Evolutionary conservation across 257 asterid species (phyloP).

Genomic region (Vinca minor): DNA sequence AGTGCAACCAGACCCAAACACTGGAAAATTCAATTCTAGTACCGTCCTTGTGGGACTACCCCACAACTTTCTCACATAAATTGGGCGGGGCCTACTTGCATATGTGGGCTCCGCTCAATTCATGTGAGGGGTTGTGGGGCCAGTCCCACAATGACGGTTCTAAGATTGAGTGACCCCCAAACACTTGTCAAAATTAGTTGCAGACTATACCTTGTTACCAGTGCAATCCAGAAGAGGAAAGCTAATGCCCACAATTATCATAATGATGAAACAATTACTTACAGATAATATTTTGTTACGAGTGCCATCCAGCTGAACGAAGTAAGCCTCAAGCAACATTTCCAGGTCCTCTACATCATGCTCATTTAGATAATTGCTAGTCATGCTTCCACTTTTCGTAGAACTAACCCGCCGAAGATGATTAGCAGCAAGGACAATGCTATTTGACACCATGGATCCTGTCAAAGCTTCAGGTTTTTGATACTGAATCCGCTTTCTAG

Average conservation of each 20-base stretch:
- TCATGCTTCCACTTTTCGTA: constrained; percentile 62
- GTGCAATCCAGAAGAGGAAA: background rate
- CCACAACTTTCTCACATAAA: too few species aligned
- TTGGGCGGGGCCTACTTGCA: too few species aligned
- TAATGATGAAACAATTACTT: constrained; percentile 23
- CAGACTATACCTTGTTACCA: background rate
- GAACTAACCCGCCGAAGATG: constrained; percentile 66
- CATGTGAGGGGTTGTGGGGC: too few species aligned
- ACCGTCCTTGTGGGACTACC: too few species aligned
- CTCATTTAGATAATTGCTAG: constrained; percentile 55
- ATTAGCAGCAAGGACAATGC: constrained; percentile 37
- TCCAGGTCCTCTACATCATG: constrained; percentile 92
- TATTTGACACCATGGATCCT: constrained; percentile 42
- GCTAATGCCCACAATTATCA: background rate
- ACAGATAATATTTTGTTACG: constrained; percentile 97
- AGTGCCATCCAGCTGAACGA: constrained; percentile 93
- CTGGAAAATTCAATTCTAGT: too few species aligned
- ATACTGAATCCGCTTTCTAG: constrained; percentile 75
- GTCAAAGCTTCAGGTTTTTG: constrained; percentile 62
- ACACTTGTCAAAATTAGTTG: background rate
- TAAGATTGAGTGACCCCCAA: too few species aligned
- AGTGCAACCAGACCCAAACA: background rate
- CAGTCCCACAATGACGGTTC: too few species aligned
- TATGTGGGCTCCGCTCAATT: too few species aligned
- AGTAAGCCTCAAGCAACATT: constrained; percentile 98